Evolutionary conservation across 2,329 filamentous ascomycete genomes (phyloP).

Genomic region (Sporothrix brasiliensis): DNA sequence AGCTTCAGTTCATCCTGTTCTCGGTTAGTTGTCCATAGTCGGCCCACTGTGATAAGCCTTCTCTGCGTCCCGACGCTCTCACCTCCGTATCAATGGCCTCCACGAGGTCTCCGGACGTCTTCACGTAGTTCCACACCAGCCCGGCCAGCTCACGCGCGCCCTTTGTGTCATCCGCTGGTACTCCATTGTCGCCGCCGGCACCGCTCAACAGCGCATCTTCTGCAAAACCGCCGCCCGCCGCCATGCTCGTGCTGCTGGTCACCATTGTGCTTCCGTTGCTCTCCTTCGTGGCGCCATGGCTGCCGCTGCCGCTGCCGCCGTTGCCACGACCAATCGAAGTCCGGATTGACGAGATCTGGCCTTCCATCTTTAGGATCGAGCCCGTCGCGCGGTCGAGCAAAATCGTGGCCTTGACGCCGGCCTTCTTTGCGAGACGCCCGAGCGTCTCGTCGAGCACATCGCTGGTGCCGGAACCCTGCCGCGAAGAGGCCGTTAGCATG

Average conservation of each 20-base stretch:
- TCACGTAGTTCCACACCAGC: slow-evolving; percentile 76
- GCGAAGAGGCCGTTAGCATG: background rate
- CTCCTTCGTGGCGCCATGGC: background rate
- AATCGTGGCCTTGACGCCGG: slow-evolving; percentile 76
- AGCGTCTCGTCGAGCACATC: slow-evolving; percentile 68
- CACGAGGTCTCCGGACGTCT: slow-evolving; percentile 68
- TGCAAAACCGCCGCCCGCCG: slow-evolving; percentile 43
- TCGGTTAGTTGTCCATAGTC: background rate
- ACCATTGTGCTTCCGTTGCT: slow-evolving; percentile 25
- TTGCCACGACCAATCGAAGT: slow-evolving; percentile 42
- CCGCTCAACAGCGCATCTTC: slow-evolving; percentile 45
- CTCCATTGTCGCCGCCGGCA: slow-evolving; percentile 33
- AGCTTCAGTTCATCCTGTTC: slow-evolving; percentile 73
- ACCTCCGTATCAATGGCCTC: slow-evolving; percentile 73
- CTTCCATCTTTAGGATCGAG: slow-evolving; percentile 73
- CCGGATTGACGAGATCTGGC: slow-evolving; percentile 64
- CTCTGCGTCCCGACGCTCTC: slow-evolving; percentile 33
- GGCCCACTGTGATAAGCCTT: background rate
- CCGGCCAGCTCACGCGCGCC: slow-evolving; percentile 72
- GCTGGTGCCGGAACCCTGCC: slow-evolving; percentile 45
- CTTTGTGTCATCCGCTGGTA: slow-evolving; percentile 39
- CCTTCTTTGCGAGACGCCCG: slow-evolving; percentile 72
- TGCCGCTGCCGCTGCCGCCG: slow-evolving; percentile 6
- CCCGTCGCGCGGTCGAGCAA: slow-evolving; percentile 73
- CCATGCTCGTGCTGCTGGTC: slow-evolving; percentile 8